Conservation (phyloP, 2,329 filamentous ascomycete genomes). For the Hyphodiscus sp. region DNA sequence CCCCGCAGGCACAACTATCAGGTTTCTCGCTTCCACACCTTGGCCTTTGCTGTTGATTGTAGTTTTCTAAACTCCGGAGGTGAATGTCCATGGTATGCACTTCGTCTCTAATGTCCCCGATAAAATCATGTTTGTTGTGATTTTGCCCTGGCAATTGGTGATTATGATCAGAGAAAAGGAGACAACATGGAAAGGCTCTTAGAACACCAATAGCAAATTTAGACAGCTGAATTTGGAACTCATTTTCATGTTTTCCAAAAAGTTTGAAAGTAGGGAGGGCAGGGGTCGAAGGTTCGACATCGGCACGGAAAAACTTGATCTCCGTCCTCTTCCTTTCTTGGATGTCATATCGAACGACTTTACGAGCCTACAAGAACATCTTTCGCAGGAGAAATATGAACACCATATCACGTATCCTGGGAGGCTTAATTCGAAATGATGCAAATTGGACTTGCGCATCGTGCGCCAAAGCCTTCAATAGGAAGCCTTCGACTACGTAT, state of each 20-base stretch:
- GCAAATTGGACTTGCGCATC: constrained; percentile 27
- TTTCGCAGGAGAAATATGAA: neutral
- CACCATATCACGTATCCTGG: constrained; percentile 9
- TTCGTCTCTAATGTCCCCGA: constrained; percentile 61
- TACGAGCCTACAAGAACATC: neutral
- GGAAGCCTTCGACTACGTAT: constrained; percentile 12
- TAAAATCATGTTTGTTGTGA: constrained; percentile 26
- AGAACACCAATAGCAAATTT: neutral
- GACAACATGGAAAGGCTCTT: neutral
- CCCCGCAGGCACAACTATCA: constrained; percentile 56
- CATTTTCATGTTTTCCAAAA: neutral
- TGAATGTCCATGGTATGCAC: constrained; percentile 62
- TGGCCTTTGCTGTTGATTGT: constrained; percentile 54
- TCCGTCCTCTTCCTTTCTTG: constrained; percentile 6
- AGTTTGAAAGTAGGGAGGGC: neutral
- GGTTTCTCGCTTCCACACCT: constrained; percentile 29
- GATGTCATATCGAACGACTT: constrained; percentile 4
- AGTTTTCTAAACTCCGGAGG: constrained; percentile 49
- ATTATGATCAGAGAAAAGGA: neutral
- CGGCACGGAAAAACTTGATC: constrained; percentile 9
- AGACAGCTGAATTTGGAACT: neutral
- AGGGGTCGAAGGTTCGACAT: neutral
- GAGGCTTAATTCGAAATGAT: constrained; percentile 19
- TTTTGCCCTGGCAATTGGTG: neutral
- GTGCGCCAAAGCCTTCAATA: constrained; percentile 18